Evolutionary conservation across 2,329 filamentous ascomycete genomes (phyloP), one percentile per base, ranked within the genome.

Genomic region (Truncatella angustata): DNA sequence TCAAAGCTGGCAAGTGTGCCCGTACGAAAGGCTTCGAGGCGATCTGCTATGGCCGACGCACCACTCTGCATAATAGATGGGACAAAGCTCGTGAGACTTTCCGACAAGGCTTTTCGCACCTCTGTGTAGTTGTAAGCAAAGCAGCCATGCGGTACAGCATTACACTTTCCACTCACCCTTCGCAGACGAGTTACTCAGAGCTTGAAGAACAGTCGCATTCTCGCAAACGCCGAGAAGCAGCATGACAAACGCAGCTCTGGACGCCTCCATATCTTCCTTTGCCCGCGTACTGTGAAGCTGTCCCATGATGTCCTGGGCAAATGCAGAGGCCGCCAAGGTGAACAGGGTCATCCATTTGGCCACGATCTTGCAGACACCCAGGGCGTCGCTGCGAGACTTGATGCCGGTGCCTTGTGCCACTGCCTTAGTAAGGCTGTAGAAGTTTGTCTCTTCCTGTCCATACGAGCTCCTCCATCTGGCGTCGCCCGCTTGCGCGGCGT

Each of bases 371-470:
- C 78, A 73, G 34, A 84, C 66, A 18, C 77, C 71, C 7, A 84
- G 59, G 0, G 77, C 80, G n/a, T 79, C 75, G 24, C 73, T 66
- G 14, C 68, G 62, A 21, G 71, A 72, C 52, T 65, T 70, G 44
- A 84, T 79, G 1, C 73, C 76, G 1, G 64, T 68, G 0, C 77
- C 80, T 44, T 80, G 73, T 1, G 77, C 87, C 47, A 97, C 91
- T 0, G 87, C 88, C 70, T 95, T 96, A 2, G 91, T 90, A 47
- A 99, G 91, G 3, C 92, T 86, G 69, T 96, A 95, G 64, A 97
- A 87, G 70, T 97, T 90, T 47, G 94, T 86, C 72, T 97, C 96
- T 67, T 99, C 94, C 0, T 87, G 69, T 54, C 73, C 73, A 56
- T 81, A 84, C 1, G 82, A 85, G 65, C 70, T 80, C 48, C 67